Conservation (phyloP, 2,329 filamentous ascomycete genomes). For the Pseudonectria foliicola region DNA sequence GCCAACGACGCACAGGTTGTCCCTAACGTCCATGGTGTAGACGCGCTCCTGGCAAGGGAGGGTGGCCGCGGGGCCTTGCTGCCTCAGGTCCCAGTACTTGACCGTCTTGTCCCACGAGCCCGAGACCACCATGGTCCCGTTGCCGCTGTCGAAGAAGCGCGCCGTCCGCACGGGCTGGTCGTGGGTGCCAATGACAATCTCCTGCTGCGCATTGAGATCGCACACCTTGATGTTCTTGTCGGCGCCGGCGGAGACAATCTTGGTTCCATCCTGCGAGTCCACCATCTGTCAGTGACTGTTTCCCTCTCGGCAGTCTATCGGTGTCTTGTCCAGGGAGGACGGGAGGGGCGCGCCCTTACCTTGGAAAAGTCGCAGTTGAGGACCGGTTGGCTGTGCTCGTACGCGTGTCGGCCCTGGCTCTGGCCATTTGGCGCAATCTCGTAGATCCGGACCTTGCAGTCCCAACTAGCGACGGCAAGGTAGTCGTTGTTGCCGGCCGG, state of each 20-base stretch:
- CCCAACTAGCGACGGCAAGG: slow-evolving; percentile 88
- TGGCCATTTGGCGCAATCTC: slow-evolving; percentile 73
- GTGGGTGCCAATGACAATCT: slow-evolving; percentile 73
- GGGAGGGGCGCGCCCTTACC: slow-evolving; percentile 43
- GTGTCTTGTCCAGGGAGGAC: background rate
- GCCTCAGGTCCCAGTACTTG: slow-evolving; percentile 80
- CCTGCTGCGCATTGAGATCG: slow-evolving; percentile 64
- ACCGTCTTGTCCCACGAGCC: slow-evolving; percentile 88
- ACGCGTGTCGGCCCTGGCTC: slow-evolving; percentile 77
- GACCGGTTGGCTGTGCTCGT: slow-evolving; percentile 80
- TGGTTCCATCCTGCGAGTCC: slow-evolving; percentile 68
- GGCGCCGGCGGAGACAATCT: slow-evolving; percentile 79
- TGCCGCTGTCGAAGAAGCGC: slow-evolving; percentile 67
- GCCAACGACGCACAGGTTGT: slow-evolving; percentile 82
- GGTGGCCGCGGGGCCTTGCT: slow-evolving; percentile 56
- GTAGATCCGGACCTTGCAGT: slow-evolving; percentile 96
- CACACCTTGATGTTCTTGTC: slow-evolving; percentile 88
- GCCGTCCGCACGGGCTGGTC: slow-evolving; percentile 75
- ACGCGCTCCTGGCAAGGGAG: slow-evolving; percentile 68
- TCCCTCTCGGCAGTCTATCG: background rate
- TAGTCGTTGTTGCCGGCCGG: slow-evolving; percentile 59
- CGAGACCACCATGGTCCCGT: slow-evolving; percentile 77
- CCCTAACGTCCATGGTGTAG: slow-evolving; percentile 86
- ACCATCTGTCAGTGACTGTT: slow-evolving; percentile 5
- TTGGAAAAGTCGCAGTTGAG: slow-evolving; percentile 82